Evolutionary conservation across 441 rosid genomes (phyloP), one percentile per base, ranked within the genome.

Genomic region (Erodium texanum): DNA sequence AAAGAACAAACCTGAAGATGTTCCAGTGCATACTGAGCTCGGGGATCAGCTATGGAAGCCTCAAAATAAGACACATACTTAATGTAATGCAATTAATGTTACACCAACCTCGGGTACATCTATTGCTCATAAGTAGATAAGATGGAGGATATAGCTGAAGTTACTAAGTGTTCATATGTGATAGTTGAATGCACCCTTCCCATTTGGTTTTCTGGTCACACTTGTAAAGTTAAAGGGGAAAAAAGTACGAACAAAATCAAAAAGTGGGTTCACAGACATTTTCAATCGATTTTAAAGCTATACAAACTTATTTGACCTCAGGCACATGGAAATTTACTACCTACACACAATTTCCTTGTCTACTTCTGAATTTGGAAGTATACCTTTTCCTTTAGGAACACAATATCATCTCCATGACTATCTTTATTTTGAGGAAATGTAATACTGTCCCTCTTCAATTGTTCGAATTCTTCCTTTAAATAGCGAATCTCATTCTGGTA

Each of bases 311-410:
- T 58, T 58, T 22, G 63, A 22, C 24, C 63, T 11, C 29, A 7
- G 22, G 7, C 63, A 58, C 3, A 4, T 20, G 29, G 29, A 45
- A 15, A 8, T 23, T 16, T 52, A 16, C 18, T 52, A 52, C 22
- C 36, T 32, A 7, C 36, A 32, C 36, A 32, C 36, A 32, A 32
- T 32, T 32, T 1, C n/a, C n/a, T n/a, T n/a, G 6, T 32, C 36
- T 32, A 32, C 36, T 32, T n/a, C n/a, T n/a, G 8, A 19, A 56
- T 52, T 58, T 10, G n/a, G 22, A 23, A 58, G 29, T 29, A 20
- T 84, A 95, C 99, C 94, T 90, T 90, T 81, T 89, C 97, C 76
- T 90, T 92, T 75, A 90, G 84, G 73, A 84, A 82, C 73, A 90
- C 83, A 69, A 90, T 83, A 78, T 92, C 83, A 71, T 92, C 93